Evolutionary conservation across 169 alveolate species (phyloP).

Genomic region (Plasmodium coatneyi): DNA sequence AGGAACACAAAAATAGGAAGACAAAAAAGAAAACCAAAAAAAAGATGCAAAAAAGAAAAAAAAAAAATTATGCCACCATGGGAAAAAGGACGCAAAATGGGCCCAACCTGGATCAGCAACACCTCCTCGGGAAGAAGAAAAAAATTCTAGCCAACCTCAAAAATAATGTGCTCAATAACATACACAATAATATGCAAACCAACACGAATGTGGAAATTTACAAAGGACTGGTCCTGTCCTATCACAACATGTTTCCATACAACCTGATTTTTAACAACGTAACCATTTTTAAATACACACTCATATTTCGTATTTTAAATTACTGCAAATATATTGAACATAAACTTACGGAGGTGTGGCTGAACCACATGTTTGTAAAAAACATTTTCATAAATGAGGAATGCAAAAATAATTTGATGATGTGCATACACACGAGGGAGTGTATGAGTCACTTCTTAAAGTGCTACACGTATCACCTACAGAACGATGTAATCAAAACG

Average conservation of each 20-base stretch:
- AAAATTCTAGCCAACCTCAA: neutral
- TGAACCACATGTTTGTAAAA: constrained; percentile 79
- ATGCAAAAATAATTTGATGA: constrained; percentile 77
- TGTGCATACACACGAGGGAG: constrained; percentile 77
- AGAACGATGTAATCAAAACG: constrained; percentile 77
- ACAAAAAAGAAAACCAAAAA: neutral
- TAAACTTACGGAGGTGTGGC: constrained; percentile 77
- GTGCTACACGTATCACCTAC: constrained; percentile 70
- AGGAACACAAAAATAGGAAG: neutral
- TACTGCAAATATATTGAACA: constrained; percentile 80
- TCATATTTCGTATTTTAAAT: constrained; percentile 74
- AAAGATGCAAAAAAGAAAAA: neutral
- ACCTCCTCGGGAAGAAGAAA: neutral
- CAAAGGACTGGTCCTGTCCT: constrained; percentile 45
- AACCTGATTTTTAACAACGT: constrained; percentile 75
- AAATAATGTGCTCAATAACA: neutral
- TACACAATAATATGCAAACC: constrained; percentile 9
- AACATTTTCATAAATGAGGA: constrained; percentile 77
- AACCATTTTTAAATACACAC: constrained; percentile 77
- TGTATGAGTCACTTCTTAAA: constrained; percentile 79
- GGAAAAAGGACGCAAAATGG: neutral
- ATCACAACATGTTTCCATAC: constrained; percentile 74
- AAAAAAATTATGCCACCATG: neutral
- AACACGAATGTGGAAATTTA: constrained; percentile 62
- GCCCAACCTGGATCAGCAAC: neutral